These are phyloP conservation scores for Stagonosporopsis tanaceti DNA, from an alignment of 2,329 filamentous ascomycete species.

Conservation along the genomic window DNA sequence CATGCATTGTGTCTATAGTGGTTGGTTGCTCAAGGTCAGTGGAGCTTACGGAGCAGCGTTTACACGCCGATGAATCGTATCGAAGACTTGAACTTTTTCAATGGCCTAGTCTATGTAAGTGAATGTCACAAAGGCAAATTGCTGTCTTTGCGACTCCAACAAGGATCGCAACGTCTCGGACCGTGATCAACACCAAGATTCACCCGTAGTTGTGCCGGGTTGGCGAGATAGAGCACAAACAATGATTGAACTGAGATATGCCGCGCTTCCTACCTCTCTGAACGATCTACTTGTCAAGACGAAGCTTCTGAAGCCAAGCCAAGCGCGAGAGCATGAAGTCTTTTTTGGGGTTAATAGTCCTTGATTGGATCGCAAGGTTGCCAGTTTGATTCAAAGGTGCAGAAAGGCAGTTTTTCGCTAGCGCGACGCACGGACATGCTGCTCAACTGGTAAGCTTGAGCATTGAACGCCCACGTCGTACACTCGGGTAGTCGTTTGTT, in stretches of 20 bases:
- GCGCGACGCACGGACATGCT: conserved; percentile 7
- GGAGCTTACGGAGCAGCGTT: neutral
- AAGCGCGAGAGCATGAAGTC: neutral
- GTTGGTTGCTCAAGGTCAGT: neutral
- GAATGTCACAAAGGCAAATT: neutral
- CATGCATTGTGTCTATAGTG: conserved; percentile 19
- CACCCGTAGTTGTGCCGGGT: neutral
- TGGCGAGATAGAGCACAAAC: neutral
- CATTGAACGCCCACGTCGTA: conserved; percentile 3
- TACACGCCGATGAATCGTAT: neutral
- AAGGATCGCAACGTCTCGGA: neutral
- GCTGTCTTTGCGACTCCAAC: neutral
- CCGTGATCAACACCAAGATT: neutral
- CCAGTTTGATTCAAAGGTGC: conserved; percentile 2
- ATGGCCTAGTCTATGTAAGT: conserved; percentile 1
- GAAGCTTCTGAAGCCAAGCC: neutral
- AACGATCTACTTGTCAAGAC: neutral
- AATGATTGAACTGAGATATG: neutral
- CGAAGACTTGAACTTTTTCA: neutral
- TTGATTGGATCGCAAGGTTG: conserved; percentile 3
- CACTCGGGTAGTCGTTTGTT: neutral
- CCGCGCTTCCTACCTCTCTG: neutral
- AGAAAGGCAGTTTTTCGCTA: conserved; percentile 34
- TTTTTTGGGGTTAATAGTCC: neutral
- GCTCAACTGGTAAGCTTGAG: neutral